Evolutionary conservation across 257 asterid genomes (phyloP).

Genomic region (Apocynum venetum): DNA sequence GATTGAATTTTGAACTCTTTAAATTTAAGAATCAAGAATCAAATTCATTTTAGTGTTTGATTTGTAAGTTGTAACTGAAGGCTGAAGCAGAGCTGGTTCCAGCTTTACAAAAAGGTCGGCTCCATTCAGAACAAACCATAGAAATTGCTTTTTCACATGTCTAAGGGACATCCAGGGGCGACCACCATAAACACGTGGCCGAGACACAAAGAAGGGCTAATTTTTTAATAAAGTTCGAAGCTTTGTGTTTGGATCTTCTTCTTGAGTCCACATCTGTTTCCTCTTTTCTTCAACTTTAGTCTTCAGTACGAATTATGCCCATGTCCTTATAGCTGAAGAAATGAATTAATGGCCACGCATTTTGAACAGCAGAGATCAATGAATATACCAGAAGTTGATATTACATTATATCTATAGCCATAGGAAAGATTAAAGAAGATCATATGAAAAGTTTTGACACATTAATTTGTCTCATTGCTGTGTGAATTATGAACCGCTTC

Average conservation of each 20-base stretch:
- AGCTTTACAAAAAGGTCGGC: neutral
- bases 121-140: no score
- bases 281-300: neutral
- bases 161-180: constrained; percentile 9
- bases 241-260: neutral
- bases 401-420: no score
- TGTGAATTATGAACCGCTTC: no score
- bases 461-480: neutral
- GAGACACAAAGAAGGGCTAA: neutral
- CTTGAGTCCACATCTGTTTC: no score
- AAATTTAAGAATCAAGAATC: no score
- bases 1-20: no score
- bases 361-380: neutral
- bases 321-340: neutral
- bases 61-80: neutral
- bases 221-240: neutral
- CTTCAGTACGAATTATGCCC: neutral
- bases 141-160: neutral
- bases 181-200: constrained; percentile 14
- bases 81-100: neutral
- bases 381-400: no score
- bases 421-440: neutral
- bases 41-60: no score
- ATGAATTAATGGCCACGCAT: neutral
- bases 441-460: neutral